These are phyloP conservation scores for Heterobasidion annosum DNA, from an alignment of 1,284 basidiomycete species.

Conservation along the genomic window DNA sequence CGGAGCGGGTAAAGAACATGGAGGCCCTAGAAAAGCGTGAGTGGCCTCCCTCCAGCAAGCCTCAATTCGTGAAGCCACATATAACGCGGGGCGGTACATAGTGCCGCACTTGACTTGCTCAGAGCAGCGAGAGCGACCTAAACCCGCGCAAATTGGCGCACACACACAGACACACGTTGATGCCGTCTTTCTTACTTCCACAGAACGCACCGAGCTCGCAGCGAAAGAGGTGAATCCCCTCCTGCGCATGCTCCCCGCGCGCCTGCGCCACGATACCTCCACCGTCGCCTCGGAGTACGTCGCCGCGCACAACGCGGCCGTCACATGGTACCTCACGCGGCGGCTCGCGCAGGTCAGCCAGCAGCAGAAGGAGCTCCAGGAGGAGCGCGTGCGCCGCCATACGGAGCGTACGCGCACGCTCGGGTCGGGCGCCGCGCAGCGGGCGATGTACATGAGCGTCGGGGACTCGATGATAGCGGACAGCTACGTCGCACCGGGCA, in stretches of 20 bases:
- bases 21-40: conserved; percentile 79
- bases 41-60: conserved; percentile 19
- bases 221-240: conserved; percentile 54
- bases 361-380: conserved; percentile 79
- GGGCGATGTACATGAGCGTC: conserved; percentile 35
- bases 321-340: conserved; percentile 80
- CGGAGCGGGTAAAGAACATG: conserved; percentile 79
- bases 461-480: conserved; percentile 13
- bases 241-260: conserved; percentile 54
- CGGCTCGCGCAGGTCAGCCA: conserved; percentile 73
- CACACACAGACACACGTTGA: background rate
- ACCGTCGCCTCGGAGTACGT: conserved; percentile 59
- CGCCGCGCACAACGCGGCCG: conserved; percentile 74
- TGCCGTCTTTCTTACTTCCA: background rate
- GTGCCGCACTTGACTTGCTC: background rate
- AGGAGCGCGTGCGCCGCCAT: conserved; percentile 77
- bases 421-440: conserved; percentile 62
- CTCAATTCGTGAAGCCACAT: background rate
- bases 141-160: background rate
- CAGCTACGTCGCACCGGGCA: background rate
- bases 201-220: conserved; percentile 59
- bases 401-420: conserved; percentile 70
- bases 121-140: background rate
- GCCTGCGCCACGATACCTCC: conserved; percentile 46
- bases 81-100: background rate